Evolutionary conservation across 2,329 filamentous ascomycete genomes (phyloP).

Genomic region (Huntiella omanensis): DNA sequence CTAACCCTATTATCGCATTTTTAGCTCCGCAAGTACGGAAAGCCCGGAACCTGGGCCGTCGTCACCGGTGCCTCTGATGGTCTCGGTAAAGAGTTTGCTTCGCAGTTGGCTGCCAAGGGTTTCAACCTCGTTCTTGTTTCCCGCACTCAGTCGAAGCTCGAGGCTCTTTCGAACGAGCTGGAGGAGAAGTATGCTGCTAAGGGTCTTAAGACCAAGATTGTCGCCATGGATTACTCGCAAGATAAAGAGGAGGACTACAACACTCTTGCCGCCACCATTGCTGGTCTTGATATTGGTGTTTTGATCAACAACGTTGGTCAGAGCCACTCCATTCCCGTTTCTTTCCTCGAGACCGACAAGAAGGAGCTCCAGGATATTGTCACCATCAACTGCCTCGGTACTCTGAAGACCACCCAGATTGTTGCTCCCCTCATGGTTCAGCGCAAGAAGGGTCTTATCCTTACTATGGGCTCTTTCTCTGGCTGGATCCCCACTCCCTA

Average conservation of each 20-base stretch:
- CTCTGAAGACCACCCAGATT: slow-evolving; percentile 70
- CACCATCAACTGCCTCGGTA: slow-evolving; percentile 86
- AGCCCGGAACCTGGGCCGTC: slow-evolving; percentile 82
- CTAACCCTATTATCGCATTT: slow-evolving; percentile 1
- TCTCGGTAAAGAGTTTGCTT: slow-evolving; percentile 87
- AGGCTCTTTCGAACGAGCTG: slow-evolving; percentile 57
- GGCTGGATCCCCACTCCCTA: slow-evolving; percentile 83
- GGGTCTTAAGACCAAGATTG: slow-evolving; percentile 49
- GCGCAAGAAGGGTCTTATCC: slow-evolving; percentile 69
- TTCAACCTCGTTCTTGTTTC: slow-evolving; percentile 94
- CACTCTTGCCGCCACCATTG: slow-evolving; percentile 46
- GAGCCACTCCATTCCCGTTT: slow-evolving; percentile 80
- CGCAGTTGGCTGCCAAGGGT: slow-evolving; percentile 73
- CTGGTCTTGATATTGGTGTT: slow-evolving; percentile 63
- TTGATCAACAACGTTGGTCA: slow-evolving; percentile 94
- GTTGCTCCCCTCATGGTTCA: slow-evolving; percentile 69
- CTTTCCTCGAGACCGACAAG: slow-evolving; percentile 62
- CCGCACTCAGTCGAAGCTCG: slow-evolving; percentile 83
- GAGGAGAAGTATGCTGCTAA: slow-evolving; percentile 43
- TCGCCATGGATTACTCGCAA: slow-evolving; percentile 81
- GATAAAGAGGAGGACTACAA: slow-evolving; percentile 68
- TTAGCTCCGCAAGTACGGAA: slow-evolving; percentile 76
- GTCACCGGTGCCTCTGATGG: slow-evolving; percentile 93
- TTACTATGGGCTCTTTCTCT: slow-evolving; percentile 95
- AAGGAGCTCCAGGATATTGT: slow-evolving; percentile 79